Percentiles rank a stretch among this genome's conserved stretches.
phyloP scores from a whole-genome alignment of 257 asterid genomes.

The Capsicum rhomboideum region DNA sequence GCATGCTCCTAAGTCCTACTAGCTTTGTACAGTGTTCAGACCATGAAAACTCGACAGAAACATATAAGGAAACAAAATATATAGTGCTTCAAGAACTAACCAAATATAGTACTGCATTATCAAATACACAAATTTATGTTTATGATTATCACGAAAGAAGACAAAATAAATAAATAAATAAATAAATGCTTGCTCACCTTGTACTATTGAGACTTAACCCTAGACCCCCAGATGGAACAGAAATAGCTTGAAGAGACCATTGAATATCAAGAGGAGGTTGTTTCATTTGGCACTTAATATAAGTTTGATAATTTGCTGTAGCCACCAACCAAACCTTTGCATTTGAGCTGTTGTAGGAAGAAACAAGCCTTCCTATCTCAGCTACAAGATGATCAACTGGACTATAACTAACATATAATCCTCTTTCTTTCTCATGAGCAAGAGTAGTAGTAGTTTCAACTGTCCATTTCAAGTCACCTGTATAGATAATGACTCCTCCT shows the following conservation, averaged over 20 bases:
- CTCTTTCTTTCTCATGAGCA: neutral
- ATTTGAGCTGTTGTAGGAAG: constrained; percentile 20
- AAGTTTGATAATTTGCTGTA: constrained; percentile 63
- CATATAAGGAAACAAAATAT: neutral
- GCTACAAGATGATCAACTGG: constrained; percentile 48
- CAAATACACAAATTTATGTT: neutral
- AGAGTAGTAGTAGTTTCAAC: constrained; percentile 3
- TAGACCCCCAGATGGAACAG: constrained; percentile 58
- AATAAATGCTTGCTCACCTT: constrained; percentile 25
- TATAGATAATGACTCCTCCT: constrained; percentile 42
- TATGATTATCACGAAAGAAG: neutral
- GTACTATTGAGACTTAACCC: constrained; percentile 53
- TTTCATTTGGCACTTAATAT: constrained; percentile 55
- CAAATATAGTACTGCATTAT: neutral
- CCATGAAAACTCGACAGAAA: neutral
- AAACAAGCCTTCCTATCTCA: constrained; percentile 50
- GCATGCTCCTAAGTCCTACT: neutral
- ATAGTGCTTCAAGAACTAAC: neutral
- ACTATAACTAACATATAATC: constrained; percentile 14
- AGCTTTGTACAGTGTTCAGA: constrained; percentile 18
- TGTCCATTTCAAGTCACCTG: constrained; percentile 73
- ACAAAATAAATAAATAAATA: neutral
- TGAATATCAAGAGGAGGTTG: constrained; percentile 62
- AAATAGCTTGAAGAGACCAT: constrained; percentile 62
- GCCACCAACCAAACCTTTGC: constrained; percentile 64